Conservation (phyloP, 257 asterid genomes). For the Solanum etuberosum region DNA sequence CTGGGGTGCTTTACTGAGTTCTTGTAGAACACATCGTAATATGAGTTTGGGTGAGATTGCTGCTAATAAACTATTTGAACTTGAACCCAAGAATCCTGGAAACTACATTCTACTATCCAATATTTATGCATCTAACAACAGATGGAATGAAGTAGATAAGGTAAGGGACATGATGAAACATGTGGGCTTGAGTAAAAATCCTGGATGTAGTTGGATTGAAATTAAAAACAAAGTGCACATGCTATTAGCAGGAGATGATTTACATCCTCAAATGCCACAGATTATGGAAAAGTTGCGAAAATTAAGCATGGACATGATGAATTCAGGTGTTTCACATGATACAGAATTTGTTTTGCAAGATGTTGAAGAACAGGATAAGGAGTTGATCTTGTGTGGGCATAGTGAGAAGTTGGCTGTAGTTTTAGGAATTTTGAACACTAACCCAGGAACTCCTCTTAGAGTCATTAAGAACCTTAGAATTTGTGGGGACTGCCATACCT, state of each 20-base stretch:
- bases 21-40: slow-evolving; percentile 66
- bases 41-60: slow-evolving; percentile 69
- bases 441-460: slow-evolving; percentile 50
- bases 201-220: slow-evolving; percentile 97
- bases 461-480: slow-evolving; percentile 83
- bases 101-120: slow-evolving; percentile 71
- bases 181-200: slow-evolving; percentile 68
- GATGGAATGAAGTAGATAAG: slow-evolving; percentile 59
- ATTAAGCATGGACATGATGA: slow-evolving; percentile 67
- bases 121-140: slow-evolving; percentile 75
- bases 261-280: slow-evolving; percentile 66
- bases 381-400: slow-evolving; percentile 79
- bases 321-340: slow-evolving; percentile 48
- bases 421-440: slow-evolving; percentile 66
- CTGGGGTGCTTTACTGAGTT: slow-evolving; percentile 87
- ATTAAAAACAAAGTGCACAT: slow-evolving; percentile 67
- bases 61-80: slow-evolving; percentile 53
- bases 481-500: slow-evolving; percentile 81
- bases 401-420: slow-evolving; percentile 91
- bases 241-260: slow-evolving; percentile 83
- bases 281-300: slow-evolving; percentile 41
- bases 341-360: slow-evolving; percentile 72
- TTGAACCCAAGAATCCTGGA: slow-evolving; percentile 78
- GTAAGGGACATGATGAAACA: slow-evolving; percentile 61
- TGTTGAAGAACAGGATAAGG: slow-evolving; percentile 94